Conservation (phyloP, 805 yeast species). For the Starmerella riodocensis region DNA sequence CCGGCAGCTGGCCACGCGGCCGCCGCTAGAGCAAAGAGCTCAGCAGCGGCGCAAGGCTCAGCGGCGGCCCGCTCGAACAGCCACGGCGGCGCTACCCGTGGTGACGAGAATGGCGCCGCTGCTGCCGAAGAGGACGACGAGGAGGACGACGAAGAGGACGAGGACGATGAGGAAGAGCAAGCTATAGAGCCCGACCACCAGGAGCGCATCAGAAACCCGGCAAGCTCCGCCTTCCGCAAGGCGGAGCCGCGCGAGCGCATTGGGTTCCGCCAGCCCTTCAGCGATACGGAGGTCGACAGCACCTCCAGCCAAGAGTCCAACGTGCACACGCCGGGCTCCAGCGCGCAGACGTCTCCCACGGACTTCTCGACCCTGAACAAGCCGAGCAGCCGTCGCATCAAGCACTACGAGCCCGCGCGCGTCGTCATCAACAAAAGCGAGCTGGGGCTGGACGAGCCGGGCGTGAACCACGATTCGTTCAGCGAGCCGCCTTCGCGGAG, state of each 20-base stretch:
- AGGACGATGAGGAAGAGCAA: constrained; percentile 11
- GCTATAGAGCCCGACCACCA: constrained; percentile 23
- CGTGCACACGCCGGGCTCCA: constrained; percentile 8
- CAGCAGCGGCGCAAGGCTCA: too few relatives aligned
- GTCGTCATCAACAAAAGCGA: constrained; percentile 19
- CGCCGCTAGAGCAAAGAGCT: too few relatives aligned
- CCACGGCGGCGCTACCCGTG: too few relatives aligned
- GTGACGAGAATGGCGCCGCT: neutral
- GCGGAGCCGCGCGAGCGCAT: constrained; percentile 22
- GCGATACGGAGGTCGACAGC: constrained; percentile 2
- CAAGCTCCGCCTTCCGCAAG: constrained; percentile 23
- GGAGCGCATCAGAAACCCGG: constrained; percentile 27
- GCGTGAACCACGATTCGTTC: neutral
- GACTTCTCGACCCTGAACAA: neutral
- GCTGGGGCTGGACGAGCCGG: constrained; percentile 4
- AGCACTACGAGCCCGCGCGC: constrained; percentile 22
- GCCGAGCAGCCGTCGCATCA: constrained; percentile 4
- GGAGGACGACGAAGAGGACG: constrained; percentile 4
- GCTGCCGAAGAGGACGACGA: neutral
- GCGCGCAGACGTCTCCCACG: constrained; percentile 2
- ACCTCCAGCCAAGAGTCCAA: constrained; percentile 1
- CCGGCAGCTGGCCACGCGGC: too few relatives aligned
- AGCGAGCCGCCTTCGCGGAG: constrained; percentile 1
- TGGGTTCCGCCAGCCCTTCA: constrained; percentile 21
- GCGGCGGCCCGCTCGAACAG: too few relatives aligned